These are phyloP conservation scores for Cyberlindnera maritima DNA, from an alignment of 805 yeast genomes.

Conservation along the genomic window DNA sequence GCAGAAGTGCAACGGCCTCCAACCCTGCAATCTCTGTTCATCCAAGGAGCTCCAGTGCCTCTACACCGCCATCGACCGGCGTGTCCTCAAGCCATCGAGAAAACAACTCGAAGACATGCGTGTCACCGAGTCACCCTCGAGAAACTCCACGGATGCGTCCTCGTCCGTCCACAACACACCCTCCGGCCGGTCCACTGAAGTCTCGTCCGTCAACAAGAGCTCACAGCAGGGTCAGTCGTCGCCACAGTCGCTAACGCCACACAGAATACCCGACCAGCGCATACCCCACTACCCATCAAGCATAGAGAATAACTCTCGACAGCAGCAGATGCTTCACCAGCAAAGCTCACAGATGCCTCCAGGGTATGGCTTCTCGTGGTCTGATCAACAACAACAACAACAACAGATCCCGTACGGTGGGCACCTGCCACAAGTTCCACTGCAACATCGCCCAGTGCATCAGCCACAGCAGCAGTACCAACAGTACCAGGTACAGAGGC, in stretches of 20 bases:
- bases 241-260: not conserved
- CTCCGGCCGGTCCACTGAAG: not conserved
- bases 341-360: not conserved
- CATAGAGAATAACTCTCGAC: not conserved
- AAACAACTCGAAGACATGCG: slow-evolving; percentile 7
- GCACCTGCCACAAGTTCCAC: not conserved
- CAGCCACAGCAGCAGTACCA: not conserved
- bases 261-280: not conserved
- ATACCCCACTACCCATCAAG: not conserved
- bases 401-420: not conserved
- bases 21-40: slow-evolving; percentile 36
- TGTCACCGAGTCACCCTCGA: not conserved
- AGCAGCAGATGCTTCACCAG: not conserved
- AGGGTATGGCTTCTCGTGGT: not conserved
- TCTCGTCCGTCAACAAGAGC: not conserved
- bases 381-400: not conserved
- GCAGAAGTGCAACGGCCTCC: slow-evolving; percentile 32
- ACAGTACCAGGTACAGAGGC: not conserved
- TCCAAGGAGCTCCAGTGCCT: slow-evolving; percentile 31
- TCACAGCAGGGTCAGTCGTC: not conserved
- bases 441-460: not conserved
- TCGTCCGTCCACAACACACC: not conserved
- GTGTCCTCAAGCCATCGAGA: slow-evolving; percentile 24
- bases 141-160: not conserved
- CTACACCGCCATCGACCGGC: slow-evolving; percentile 27